Conservation (phyloP, 208 protist species). For the Porcisia hertigi region DNA sequence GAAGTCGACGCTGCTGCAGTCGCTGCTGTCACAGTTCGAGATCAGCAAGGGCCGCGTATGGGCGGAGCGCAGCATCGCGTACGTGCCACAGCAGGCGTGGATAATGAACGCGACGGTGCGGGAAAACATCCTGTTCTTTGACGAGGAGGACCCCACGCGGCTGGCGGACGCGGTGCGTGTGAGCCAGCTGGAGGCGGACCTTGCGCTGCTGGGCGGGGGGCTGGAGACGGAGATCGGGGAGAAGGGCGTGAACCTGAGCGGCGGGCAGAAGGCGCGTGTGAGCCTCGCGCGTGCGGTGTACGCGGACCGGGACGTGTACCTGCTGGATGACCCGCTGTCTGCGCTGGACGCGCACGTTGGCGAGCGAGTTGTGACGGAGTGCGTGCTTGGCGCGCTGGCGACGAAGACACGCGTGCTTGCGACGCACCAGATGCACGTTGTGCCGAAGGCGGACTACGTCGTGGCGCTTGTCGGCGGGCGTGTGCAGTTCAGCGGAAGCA, state of each 20-base stretch:
- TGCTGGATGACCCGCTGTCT: constrained; percentile 93
- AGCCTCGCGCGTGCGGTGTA: constrained; percentile 89
- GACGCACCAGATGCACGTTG: constrained; percentile 93
- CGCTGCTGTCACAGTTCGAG: constrained; percentile 45
- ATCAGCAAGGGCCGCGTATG: constrained; percentile 41
- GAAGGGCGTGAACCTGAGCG: constrained; percentile 88
- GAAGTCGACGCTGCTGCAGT: constrained; percentile 69
- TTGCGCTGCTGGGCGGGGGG: constrained; percentile 75
- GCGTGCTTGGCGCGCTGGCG: constrained; percentile 14
- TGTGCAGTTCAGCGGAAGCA: constrained; percentile 53
- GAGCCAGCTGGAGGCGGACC: constrained; percentile 86
- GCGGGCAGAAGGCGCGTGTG: constrained; percentile 89
- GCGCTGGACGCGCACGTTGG: constrained; percentile 93
- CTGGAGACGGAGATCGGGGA: constrained; percentile 91
- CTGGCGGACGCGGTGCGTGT: constrained; percentile 49
- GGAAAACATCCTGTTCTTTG: constrained; percentile 94
- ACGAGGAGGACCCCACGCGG: constrained; percentile 40
- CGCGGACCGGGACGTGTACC: constrained; percentile 77
- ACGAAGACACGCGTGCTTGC: constrained; percentile 93
- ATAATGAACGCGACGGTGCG: constrained; percentile 92
- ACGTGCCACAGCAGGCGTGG: constrained; percentile 92
- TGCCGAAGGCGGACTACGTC: constrained; percentile 80
- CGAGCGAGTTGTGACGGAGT: constrained; percentile 48
- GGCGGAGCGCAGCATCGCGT: constrained; percentile 65
- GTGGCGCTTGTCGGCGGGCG: constrained; percentile 71